Evolutionary conservation across 495 filamentous ascomycete genomes (phyloP), one percentile per base, ranked within the genome.

Genomic region (Cenococcum geophilum): DNA sequence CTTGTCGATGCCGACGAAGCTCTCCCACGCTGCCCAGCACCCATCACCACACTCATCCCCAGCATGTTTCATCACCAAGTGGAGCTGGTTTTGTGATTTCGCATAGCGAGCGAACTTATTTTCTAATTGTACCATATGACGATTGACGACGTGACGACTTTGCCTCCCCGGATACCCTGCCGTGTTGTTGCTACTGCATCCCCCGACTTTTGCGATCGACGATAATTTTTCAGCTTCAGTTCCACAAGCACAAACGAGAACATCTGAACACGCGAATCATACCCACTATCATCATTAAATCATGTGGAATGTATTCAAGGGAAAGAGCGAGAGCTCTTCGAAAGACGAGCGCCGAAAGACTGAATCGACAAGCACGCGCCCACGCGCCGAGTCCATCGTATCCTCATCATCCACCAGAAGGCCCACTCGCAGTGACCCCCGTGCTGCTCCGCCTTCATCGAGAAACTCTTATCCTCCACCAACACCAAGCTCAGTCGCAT

Each of bases 351-450:
- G 68, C 42, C 68, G 67, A 42, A 66, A 66, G 16, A 36, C 60
- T 35, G 34, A 51, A 5, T 21, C 36, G 4, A 42, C 51, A 14
- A 54, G 47, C 23, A 58, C 61, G 59, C 66, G 63, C 59, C 48
- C 56, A 54, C 65, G 70, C 63, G 55, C 71, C 56, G 72, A 72
- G 54, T 75, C 73, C 36, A 55, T 71, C 42, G 73, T 69, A 55
- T 71, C 73, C 37, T 60, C 66, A 20, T 64, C 59, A 43, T 74
- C 75, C 55, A 77, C 76, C 57, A 75, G 78, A 64, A 81, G 76
- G 64, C 75, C 80, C 43, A 72, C 79, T 73, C 76, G 79, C 72
- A 79, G 80, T 75, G 79, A 79, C 75, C 75, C 79, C 60, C 76
- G 79, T 60, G 56, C 69, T 57, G 47, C 60, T 60, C 68, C 58